Conservation (phyloP, 805 yeast genomes). For the Candida insectalens region DNA sequence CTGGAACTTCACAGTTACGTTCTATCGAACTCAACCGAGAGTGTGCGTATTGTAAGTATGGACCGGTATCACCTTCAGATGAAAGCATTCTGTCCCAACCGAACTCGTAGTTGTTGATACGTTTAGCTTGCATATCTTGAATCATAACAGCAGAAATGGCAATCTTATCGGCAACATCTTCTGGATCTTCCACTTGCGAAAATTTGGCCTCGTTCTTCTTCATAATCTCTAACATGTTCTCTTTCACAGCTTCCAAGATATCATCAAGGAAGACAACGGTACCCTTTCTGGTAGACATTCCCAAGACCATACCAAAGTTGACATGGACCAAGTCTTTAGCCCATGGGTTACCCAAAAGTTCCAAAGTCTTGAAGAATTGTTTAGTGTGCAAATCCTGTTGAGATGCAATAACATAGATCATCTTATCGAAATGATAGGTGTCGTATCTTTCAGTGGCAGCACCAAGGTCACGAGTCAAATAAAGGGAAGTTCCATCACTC, state of each 20-base stretch:
- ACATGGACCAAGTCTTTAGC: conserved; percentile 68
- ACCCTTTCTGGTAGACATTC: conserved; percentile 98
- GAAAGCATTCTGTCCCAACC: conserved; percentile 98
- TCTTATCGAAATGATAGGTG: conserved; percentile 79
- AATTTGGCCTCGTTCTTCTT: conserved; percentile 83
- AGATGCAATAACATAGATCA: conserved; percentile 91
- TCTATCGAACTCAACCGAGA: conserved; percentile 92
- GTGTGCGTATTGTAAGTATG: conserved; percentile 96
- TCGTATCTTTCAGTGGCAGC: conserved; percentile 89
- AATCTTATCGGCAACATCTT: conserved; percentile 85
- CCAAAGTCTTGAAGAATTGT: conserved; percentile 89
- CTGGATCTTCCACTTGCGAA: conserved; percentile 89
- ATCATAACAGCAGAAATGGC: conserved; percentile 98
- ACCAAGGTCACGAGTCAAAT: conserved; percentile 93
- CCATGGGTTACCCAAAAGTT: conserved; percentile 86
- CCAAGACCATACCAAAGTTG: conserved; percentile 95
- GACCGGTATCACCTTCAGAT: conserved; percentile 99
- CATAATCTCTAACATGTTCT: conserved; percentile 95
- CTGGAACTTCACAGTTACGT: conserved; percentile 60
- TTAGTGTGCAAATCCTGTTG: conserved; percentile 94
- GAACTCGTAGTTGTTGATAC: conserved; percentile 92
- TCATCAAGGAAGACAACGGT: conserved; percentile 96
- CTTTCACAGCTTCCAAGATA: conserved; percentile 87
- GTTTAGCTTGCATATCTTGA: conserved; percentile 97
- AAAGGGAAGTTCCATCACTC: conserved; percentile 90